Evolutionary conservation across 2,329 filamentous ascomycete genomes (phyloP).

Genomic region (Cytospora mali): DNA sequence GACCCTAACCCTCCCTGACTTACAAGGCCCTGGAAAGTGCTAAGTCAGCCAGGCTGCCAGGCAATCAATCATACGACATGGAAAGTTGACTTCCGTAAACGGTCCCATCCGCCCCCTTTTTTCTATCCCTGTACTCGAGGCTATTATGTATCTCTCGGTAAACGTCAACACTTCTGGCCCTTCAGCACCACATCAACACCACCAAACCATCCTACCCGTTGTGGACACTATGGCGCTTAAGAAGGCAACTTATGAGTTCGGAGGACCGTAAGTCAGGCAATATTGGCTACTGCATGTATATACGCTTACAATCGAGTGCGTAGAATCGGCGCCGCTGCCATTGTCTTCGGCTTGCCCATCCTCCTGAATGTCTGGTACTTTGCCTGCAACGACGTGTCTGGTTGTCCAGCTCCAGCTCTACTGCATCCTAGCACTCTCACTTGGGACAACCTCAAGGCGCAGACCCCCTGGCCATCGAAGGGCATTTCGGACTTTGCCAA

Average conservation of each 20-base stretch:
- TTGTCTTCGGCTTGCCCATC: slow-evolving; percentile 28
- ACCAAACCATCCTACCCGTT: neutral
- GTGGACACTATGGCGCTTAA: slow-evolving; percentile 9
- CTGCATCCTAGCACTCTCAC: slow-evolving; percentile 48
- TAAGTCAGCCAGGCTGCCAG: too few species aligned
- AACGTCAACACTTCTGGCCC: too few species aligned
- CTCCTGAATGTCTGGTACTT: slow-evolving; percentile 37
- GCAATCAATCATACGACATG: too few species aligned
- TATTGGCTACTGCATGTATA: neutral
- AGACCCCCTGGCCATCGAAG: slow-evolving; percentile 58
- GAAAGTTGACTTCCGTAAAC: too few species aligned
- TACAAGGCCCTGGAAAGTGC: too few species aligned
- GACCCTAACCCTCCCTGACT: too few species aligned
- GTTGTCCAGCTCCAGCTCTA: slow-evolving; percentile 54
- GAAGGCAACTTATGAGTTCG: slow-evolving; percentile 28
- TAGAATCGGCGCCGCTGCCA: slow-evolving; percentile 28
- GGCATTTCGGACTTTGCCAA: slow-evolving; percentile 70
- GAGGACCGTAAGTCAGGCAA: slow-evolving; percentile 25
- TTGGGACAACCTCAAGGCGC: slow-evolving; percentile 47
- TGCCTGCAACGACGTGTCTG: slow-evolving; percentile 56
- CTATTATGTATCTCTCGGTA: too few species aligned
- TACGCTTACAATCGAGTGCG: neutral
- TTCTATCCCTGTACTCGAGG: too few species aligned
- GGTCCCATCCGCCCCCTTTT: too few species aligned
- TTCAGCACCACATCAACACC: neutral